Evolutionary conservation across 257 asterid species (phyloP), one percentile per base, ranked within the genome.

Genomic region (Osmanthus fragrans): DNA sequence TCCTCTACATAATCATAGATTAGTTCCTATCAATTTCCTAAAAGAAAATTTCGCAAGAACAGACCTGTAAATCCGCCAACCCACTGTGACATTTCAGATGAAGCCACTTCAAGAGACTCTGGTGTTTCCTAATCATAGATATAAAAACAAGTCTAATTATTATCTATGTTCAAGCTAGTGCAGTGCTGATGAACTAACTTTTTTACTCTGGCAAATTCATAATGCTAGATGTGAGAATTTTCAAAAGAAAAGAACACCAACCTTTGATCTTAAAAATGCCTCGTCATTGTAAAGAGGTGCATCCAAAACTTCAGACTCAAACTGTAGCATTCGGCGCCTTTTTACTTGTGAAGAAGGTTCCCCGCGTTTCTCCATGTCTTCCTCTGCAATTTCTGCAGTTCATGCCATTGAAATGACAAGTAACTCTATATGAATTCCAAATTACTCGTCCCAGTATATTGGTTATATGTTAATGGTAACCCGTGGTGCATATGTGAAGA

Each of bases 291-390:
- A 80, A 71, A 86, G 84, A 76, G 92, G 81, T 25, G 87, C 58
- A 68, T 85, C 90, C 19, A 85, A 67, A 54, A 74, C 87, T 84
- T 91, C 94, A 63, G 94, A 72, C 70, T 89, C 96, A 75, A 92
- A 95, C 76, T 90, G 94, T 77, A 95, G 92, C 88, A 86, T 88
- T 60, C 98, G 81, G 36, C 98, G 97, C 86, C 98, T 92, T 81
- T 95, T 92, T 7, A 82, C 86, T 85, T 90, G 97, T 32, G 87
- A 80, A 39, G 89, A 84, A 58, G 85, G 85, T 85, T 88, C 97
- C 56, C 70, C 80, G 76, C 66, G 66, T 65, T 80, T 80, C 68
- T 82, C 86, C 32, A 75, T 16, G 23, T 86, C 97, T 84, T 91
- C 87, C 37, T 82, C 88, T 54, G 58, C 78, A 72, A 80, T 84